Evolutionary conservation across 2,329 filamentous ascomycete species (phyloP), one percentile per base, ranked within the genome.

Genomic region (Sclerotiophoma versabilis): DNA sequence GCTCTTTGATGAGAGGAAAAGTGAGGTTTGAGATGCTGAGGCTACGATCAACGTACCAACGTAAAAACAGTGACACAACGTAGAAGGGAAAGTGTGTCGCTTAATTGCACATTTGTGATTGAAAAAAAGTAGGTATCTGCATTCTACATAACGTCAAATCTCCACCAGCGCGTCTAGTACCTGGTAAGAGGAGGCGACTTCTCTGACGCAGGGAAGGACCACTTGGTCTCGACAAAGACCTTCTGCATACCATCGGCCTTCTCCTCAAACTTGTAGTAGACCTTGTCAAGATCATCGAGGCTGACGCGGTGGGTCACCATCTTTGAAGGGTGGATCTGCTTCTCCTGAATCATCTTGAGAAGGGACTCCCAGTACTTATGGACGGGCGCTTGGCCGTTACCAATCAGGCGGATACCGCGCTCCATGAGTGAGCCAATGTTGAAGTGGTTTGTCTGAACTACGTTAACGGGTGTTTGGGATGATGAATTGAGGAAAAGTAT

Each of bases 371-470:
- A 96, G 77, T 96, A 95, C 66, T 87, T 84, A 66, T 93, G 90
- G 0, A 96, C 90, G 0, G 91, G 91, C 2, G 84, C 84, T 69
- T 87, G 85, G 4, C 85, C 85, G 62, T 87, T 87, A 34, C 85
- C 85, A 60, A 86, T 92, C 37, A 96, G 83, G 1, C 90, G 87
- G 62, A 96, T 86, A n/a, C 91, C 91, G 26, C 90, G 87, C 76
- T 96, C 86, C 91, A 96, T 96, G 12, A 96, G 71, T 0, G 90
- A 87, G 9, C 92, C 91, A 63, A 93, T 87, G 75, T 91, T 91
- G 80, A 93, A 91, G 73, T 91, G 88, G 75, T 92, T 92, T 19
- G 88, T 91, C 83, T 87, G 23, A 7, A 9, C 2, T 19, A 6
- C 26, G 44, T 46, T 42, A 53, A 37, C 0, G 5, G 8, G 20